Conservation (phyloP, 805 yeast species). For the Saccharomycopsis capsularis region DNA sequence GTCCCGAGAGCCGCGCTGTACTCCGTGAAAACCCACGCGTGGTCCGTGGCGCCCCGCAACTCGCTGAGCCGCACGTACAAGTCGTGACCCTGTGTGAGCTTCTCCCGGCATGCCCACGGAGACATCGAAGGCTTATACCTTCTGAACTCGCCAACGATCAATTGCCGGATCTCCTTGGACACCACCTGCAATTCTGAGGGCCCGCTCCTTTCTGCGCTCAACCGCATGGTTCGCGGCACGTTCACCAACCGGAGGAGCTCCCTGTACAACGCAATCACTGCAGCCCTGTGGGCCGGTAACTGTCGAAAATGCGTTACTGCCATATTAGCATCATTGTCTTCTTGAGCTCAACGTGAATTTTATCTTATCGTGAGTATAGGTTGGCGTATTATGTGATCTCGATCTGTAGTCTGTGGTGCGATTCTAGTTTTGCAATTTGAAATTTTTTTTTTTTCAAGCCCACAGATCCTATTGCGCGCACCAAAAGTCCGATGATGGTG, state of each 20-base stretch:
- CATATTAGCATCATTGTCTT: conserved; percentile 9
- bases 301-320: conserved; percentile 10
- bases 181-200: background rate
- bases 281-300: conserved; percentile 1
- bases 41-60: background rate
- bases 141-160: conserved; percentile 1
- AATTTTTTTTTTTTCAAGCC: too few relatives aligned
- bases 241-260: conserved; percentile 1
- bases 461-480: too few relatives aligned
- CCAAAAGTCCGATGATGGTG: too few relatives aligned
- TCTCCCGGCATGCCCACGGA: conserved; percentile 2
- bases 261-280: conserved; percentile 12
- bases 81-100: background rate
- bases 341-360: too few relatives aligned
- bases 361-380: too few relatives aligned
- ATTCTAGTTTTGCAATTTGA: too few relatives aligned
- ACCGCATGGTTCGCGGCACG: background rate
- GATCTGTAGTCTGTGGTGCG: too few relatives aligned
- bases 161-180: background rate
- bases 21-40: background rate
- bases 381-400: too few relatives aligned
- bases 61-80: background rate
- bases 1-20: background rate
- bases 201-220: background rate
- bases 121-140: background rate